These are phyloP conservation scores for Chiua virens DNA, from an alignment of 768 basidiomycete genomes.

Conservation along the genomic window DNA sequence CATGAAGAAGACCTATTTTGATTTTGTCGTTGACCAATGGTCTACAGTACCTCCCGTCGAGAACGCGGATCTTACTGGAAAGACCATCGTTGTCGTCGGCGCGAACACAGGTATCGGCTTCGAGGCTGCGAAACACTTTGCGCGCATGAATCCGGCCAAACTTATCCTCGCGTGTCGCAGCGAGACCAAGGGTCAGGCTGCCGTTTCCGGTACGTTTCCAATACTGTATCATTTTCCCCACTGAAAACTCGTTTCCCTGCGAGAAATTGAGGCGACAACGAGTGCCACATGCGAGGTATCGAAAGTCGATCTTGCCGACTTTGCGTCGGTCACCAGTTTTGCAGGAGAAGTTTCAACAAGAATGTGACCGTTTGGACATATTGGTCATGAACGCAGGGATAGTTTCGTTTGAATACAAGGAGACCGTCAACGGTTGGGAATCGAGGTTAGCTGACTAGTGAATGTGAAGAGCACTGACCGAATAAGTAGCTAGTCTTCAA, in stretches of 20 bases:
- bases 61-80: conserved; percentile 25
- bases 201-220: conserved; percentile 20
- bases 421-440: conserved; percentile 49
- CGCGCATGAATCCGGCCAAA: conserved; percentile 29
- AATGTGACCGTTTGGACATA: conserved; percentile 23
- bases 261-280: conserved; percentile 25
- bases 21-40: conserved; percentile 18
- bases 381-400: conserved; percentile 47
- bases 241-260: neutral
- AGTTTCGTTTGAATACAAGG: conserved; percentile 5
- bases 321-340: conserved; percentile 13
- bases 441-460: conserved; percentile 29
- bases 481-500: conserved; percentile 27
- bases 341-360: conserved; percentile 6
- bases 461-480: neutral
- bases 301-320: conserved; percentile 14
- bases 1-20: conserved; percentile 11
- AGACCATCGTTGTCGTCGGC: conserved; percentile 32
- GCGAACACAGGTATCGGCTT: conserved; percentile 36
- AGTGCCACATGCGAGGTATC: conserved; percentile 36
- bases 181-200: conserved; percentile 19
- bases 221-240: fast-evolving
- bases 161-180: conserved; percentile 31
- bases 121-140: conserved; percentile 31
- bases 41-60: conserved; percentile 15